phyloP scores from a whole-genome alignment of 1,284 basidiomycete species.

The Rhodotorula sp. region DNA sequence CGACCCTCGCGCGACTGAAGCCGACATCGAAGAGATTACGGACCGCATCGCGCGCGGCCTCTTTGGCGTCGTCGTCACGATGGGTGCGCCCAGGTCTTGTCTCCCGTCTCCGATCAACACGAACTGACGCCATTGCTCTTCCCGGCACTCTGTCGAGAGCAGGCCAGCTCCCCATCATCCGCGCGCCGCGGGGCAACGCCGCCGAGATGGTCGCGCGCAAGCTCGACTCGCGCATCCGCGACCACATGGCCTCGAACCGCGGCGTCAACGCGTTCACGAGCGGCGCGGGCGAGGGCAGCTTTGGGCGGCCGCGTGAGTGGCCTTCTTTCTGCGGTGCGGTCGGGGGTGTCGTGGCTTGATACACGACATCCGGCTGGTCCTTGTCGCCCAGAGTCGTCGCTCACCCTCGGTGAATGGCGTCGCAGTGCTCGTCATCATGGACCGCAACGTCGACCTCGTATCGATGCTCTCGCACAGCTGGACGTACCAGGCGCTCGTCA shows the following conservation, averaged over 20 bases:
- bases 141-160: background rate
- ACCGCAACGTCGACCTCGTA: conserved; percentile 92
- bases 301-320: conserved; percentile 55
- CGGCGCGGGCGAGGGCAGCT: conserved; percentile 60
- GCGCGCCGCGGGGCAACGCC: conserved; percentile 91
- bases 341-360: background rate
- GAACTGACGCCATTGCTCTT: background rate
- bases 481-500: conserved; percentile 98
- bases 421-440: conserved; percentile 77
- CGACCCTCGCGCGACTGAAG: conserved; percentile 85
- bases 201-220: conserved; percentile 98
- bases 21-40: conserved; percentile 89
- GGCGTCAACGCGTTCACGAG: conserved; percentile 58
- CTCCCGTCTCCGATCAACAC: too few relatives aligned
- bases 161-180: conserved; percentile 93
- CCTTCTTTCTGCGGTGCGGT: background rate
- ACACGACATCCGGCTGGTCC: background rate
- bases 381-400: too few relatives aligned
- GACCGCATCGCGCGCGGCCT: conserved; percentile 88
- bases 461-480: conserved; percentile 96
- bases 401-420: too few relatives aligned
- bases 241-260: conserved; percentile 76
- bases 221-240: conserved; percentile 86
- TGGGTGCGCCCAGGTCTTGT: conserved; percentile 67
- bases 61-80: conserved; percentile 89